Conservation (phyloP, 495 filamentous ascomycete genomes). For the Cercophora scortea region DNA sequence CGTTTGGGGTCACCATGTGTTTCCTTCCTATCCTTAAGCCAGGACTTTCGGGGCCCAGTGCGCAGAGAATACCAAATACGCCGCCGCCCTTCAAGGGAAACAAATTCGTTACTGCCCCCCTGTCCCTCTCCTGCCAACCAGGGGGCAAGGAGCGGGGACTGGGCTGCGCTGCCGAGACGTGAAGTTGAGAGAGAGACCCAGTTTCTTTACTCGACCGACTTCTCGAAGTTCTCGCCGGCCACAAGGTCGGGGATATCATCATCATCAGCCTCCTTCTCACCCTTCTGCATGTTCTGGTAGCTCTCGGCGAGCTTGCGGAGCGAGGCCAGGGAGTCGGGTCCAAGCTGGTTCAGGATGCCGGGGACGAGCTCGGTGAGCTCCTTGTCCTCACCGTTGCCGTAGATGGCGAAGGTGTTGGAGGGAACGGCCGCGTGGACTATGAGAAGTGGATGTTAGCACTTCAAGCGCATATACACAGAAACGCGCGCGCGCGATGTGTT, state of each 20-base stretch:
- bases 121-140: background rate
- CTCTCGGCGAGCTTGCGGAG: conserved; percentile 97
- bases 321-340: conserved; percentile 93
- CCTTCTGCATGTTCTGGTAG: conserved; percentile 99
- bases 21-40: conserved; percentile 7
- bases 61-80: conserved; percentile 19
- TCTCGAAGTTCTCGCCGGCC: conserved; percentile 93
- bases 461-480: background rate
- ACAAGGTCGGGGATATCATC: conserved; percentile 96
- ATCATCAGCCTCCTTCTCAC: conserved; percentile 71
- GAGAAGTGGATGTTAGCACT: background rate
- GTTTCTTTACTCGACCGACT: conserved; percentile 72
- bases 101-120: conserved; percentile 7
- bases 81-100: conserved; percentile 14
- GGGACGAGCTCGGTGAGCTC: conserved; percentile 98
- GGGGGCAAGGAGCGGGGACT: too few relatives aligned
- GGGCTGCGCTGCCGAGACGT: too few relatives aligned
- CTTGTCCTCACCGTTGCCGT: conserved; percentile 98
- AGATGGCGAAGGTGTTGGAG: conserved; percentile 97
- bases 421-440: conserved; percentile 93
- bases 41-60: conserved; percentile 3
- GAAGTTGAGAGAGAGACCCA: too few relatives aligned
- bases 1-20: conserved; percentile 2
- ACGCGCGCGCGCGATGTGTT: background rate
- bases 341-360: conserved; percentile 98